Conservation (phyloP, 106 monocot genomes). For the Posidonia australis region DNA sequence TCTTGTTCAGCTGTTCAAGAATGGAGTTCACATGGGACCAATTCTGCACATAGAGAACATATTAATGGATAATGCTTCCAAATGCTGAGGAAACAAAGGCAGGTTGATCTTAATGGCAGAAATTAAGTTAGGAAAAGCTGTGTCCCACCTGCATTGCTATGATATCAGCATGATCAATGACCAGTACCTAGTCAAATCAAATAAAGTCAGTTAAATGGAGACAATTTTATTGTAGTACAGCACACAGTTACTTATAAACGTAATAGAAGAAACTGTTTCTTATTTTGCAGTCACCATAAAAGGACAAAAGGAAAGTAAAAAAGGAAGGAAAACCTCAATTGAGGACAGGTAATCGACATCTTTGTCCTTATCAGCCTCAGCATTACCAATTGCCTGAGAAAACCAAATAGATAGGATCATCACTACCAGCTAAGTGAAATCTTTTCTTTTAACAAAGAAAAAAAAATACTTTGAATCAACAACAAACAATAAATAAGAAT, state of each 20-base stretch:
- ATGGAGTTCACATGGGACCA: slow-evolving; percentile 83
- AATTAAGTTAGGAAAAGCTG: not conserved
- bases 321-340: slow-evolving; percentile 54
- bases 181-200: slow-evolving; percentile 36
- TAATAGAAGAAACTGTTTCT: not conserved
- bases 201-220: not conserved
- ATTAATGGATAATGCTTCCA: not conserved
- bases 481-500: not conserved
- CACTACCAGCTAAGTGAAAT: not conserved
- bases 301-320: not conserved
- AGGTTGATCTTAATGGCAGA: not conserved
- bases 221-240: not conserved
- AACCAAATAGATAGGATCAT: not conserved
- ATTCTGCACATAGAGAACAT: slow-evolving; percentile 40
- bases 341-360: slow-evolving; percentile 97
- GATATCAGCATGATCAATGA: slow-evolving; percentile 95
- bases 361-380: slow-evolving; percentile 67
- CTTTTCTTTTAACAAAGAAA: not conserved
- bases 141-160: slow-evolving; percentile 77
- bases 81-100: not conserved
- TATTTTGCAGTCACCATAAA: not conserved
- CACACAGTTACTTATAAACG: not conserved
- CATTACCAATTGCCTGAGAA: slow-evolving; percentile 66
- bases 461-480: not conserved
- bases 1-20: slow-evolving; percentile 66